Conservation (phyloP, 306 rosid species). For the Alnus rubra region DNA sequence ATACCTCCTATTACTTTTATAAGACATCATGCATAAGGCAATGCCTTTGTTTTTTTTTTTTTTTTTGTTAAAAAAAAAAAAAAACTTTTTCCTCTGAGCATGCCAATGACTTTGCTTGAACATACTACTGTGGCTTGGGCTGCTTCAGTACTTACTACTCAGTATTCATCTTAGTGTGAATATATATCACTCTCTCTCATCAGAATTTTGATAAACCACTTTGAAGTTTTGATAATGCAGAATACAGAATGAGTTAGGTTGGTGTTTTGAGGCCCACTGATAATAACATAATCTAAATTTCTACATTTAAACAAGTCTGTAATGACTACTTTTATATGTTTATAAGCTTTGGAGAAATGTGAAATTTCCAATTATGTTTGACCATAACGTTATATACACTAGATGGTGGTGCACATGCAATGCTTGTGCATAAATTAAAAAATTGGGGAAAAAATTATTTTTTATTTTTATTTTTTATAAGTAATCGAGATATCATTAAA, state of each 20-base stretch:
- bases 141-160: neutral
- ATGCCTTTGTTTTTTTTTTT: no score
- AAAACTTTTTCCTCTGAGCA: no score
- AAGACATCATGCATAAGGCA: neutral
- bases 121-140: neutral
- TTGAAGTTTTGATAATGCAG: neutral
- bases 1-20: neutral
- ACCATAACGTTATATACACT: neutral
- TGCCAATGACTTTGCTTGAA: neutral
- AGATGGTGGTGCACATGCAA: neutral
- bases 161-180: neutral
- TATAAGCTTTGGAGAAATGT: neutral
- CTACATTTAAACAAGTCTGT: neutral
- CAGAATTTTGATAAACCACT: neutral
- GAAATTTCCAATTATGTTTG: slow-evolving; percentile 1
- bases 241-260: neutral
- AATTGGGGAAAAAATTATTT: neutral
- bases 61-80: no score
- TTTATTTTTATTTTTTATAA: no score
- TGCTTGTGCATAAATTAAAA: neutral
- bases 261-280: neutral
- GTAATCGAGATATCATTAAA: no score
- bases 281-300: neutral
- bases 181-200: neutral
- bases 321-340: neutral